Evolutionary conservation across 106 monocot species (phyloP).

Genomic region (Iris macrosiphon): DNA sequence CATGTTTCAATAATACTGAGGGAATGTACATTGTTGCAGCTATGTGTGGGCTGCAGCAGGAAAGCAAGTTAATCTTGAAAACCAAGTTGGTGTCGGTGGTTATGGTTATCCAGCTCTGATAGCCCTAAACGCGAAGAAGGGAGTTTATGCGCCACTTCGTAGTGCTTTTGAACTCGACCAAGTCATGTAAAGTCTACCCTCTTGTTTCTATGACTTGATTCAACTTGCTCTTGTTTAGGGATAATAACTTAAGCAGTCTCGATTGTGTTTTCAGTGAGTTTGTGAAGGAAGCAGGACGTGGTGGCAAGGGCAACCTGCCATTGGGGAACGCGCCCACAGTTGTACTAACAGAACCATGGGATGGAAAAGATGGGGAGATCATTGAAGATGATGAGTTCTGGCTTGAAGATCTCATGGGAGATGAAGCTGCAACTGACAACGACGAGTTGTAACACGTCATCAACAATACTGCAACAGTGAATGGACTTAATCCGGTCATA

Average conservation of each 20-base stretch:
- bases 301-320: conserved; percentile 93
- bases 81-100: conserved; percentile 94
- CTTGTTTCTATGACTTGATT: no score
- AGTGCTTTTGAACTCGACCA: conserved; percentile 88
- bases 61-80: conserved; percentile 87
- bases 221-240: no score
- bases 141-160: conserved; percentile 79
- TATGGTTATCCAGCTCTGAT: conserved; percentile 98
- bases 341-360: conserved; percentile 69
- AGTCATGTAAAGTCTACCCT: conserved; percentile 37
- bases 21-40: conserved; percentile 49
- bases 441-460: conserved; percentile 86
- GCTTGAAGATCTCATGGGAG: conserved; percentile 90
- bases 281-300: conserved; percentile 92
- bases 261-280: conserved; percentile 70
- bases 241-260: no score
- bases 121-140: conserved; percentile 88
- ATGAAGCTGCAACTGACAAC: conserved; percentile 28
- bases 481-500: no score
- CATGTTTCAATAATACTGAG: no score
- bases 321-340: conserved; percentile 44
- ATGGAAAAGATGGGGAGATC: conserved; percentile 87
- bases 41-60: conserved; percentile 87
- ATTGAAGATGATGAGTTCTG: conserved; percentile 96
- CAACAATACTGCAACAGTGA: no score